Evolutionary conservation across 2,329 filamentous ascomycete genomes (phyloP), one percentile per base, ranked within the genome.

Genomic region (Tolypocladium endophyticum): DNA sequence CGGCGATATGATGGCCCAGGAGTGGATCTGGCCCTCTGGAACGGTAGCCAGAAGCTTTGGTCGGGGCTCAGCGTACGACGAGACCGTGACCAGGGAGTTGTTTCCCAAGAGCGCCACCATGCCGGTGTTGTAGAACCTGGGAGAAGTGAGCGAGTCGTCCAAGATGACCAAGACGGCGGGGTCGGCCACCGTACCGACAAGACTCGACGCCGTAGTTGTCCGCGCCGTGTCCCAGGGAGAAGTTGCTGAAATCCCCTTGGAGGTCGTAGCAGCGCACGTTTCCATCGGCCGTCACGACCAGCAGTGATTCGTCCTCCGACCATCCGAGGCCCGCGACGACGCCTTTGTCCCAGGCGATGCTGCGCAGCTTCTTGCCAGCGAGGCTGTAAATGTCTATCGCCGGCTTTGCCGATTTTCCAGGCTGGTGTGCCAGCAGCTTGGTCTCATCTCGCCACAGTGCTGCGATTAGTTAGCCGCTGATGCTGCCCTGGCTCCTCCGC

Each of bases 361-460:
- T 86, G 68, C 88, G 87, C 63, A 99, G 87, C 60, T 91, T 84
- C 77, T 92, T 94, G 58, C 94, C 94, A 14, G 94, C 88, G 73
- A 88, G 93, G 70, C 90, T 96, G 79, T 97, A 97, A 59, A 99
- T 86, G 71, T 97, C 92, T 75, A 99, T 96, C 67, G 86, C 89
- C 25, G 91, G 87, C 74, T 92, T 96, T 20, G 85, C 79, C 20
- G 86, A 79, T 67, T 87, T 85, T 2, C 86, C 80, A 57, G 87
- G 86, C 63, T 89, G 85, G 72, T 91, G 92, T 35, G 88, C 84
- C 64, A 92, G 84, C 39, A 96, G 79, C 73, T 95, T 96, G 66
- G 82, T 84, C 68, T 95, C 90, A 76, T 97, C 91, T 56, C 92
- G 90, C 78, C 92, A 91, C 61, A 97, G 78, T 57, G 93, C 92